Evolutionary conservation across 2,329 filamentous ascomycete genomes (phyloP).

Genomic region (Neofusicoccum sp.): DNA sequence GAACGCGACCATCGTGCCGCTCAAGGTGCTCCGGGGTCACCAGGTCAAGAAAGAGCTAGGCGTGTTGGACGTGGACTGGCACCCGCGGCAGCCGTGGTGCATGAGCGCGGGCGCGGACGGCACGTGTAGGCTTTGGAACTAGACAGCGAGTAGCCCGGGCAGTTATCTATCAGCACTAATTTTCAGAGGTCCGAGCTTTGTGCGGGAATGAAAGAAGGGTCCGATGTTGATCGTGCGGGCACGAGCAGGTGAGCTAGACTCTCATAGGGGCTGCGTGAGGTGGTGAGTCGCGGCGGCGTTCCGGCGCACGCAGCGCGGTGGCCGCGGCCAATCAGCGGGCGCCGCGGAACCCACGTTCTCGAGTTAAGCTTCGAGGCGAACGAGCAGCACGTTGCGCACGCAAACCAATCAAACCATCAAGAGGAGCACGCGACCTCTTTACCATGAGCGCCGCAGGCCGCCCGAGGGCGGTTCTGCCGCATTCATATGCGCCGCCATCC

Average conservation of each 20-base stretch:
- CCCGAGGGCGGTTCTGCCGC: not conserved
- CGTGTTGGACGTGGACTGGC: conserved; percentile 94
- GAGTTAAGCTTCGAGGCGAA: not conserved
- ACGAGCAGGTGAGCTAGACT: not conserved
- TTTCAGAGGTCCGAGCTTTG: not conserved
- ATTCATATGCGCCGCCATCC: not conserved
- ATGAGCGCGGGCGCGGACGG: conserved; percentile 93
- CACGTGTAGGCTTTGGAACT: conserved; percentile 81
- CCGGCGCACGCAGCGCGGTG: not conserved
- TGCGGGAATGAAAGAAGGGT: not conserved
- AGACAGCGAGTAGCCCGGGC: conserved; percentile 18
- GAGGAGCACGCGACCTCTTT: conserved; percentile 10
- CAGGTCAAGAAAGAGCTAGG: conserved; percentile 81
- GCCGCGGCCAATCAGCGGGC: not conserved
- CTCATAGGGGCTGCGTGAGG: not conserved
- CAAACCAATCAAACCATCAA: conserved; percentile 6
- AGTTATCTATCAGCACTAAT: conserved; percentile 10
- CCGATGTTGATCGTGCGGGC: not conserved
- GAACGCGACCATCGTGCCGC: conserved; percentile 91
- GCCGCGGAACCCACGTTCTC: not conserved
- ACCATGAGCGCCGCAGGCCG: not conserved
- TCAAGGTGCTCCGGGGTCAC: conserved; percentile 92
- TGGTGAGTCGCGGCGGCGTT: not conserved
- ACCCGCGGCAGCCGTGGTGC: conserved; percentile 89
- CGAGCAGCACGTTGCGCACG: not conserved